Evolutionary conservation across 2,329 filamentous ascomycete species (phyloP), one percentile per base, ranked within the genome.

Genomic region (Colletotrichum kahawae): DNA sequence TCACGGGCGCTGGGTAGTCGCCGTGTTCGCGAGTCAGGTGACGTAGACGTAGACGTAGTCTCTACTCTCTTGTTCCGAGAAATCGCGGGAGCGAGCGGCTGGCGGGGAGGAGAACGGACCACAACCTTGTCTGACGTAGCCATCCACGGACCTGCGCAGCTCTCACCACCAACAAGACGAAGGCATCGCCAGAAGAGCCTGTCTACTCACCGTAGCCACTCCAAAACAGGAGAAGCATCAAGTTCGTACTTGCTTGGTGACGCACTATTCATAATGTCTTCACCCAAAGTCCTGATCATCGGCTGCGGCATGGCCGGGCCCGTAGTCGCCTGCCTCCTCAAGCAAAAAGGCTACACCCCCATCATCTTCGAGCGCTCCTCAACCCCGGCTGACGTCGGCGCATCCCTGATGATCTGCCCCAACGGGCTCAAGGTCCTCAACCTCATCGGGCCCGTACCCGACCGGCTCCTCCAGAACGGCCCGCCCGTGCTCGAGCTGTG

Each of bases 371-470:
- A 81, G 54, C 78, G 79, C 24, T 72, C 78, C 5, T 71, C 56
- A 13, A 57, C 77, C 29, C 75, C 78, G 16, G 79, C 77, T 16
- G 79, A 78, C 70, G 79, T 76, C 5, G 79, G 79, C 2, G 78
- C 79, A 2, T 80, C 79, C 7, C 51, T 80, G 29, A 79, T 81
- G 79, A 70, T 81, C 12, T 78, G 78, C 68, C 78, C 79, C 1
- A 81, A 81, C 59, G 79, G 79, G 64, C 24, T 71, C 6, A 81
- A 81, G 64, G 78, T 80, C 9, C 71, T 81, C 24, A 56, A 77
- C 29, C 65, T 80, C 8, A 69, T 80, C 24, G 78, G 79, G 6
- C 66, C 62, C 14, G 14, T 67, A 1, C 51, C 62, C 8, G 51
- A 71, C n/a, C 3, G 7, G n/a, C 29, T 71, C 5, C 51, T 71